A percentile compares a stretch with the other conserved stretches of the same genome.
Evolutionary conservation across 768 basidiomycete species (phyloP).

Genomic region (Kwoniella sp.): DNA sequence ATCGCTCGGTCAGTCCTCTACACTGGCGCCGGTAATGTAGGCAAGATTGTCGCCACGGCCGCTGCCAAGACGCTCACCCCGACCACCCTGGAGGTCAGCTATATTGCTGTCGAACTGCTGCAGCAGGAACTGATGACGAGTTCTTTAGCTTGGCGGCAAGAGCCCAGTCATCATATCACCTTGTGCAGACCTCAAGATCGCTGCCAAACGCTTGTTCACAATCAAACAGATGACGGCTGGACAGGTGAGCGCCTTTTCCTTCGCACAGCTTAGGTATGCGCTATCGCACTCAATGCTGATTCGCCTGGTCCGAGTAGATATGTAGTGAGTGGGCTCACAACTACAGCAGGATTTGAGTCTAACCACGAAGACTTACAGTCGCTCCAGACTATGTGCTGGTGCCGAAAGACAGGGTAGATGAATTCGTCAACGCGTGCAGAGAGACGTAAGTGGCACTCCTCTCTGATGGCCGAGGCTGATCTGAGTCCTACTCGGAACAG

Average conservation of each 20-base stretch:
- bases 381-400: slow-evolving; percentile 47
- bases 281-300: not conserved
- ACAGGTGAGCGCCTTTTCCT: slow-evolving; percentile 29
- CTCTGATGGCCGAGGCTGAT: not conserved
- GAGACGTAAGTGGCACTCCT: slow-evolving; percentile 22
- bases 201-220: slow-evolving; percentile 41
- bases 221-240: slow-evolving; percentile 42
- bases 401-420: slow-evolving; percentile 28
- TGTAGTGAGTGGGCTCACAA: slow-evolving; percentile 5
- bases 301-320: slow-evolving; percentile 1
- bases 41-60: slow-evolving; percentile 43
- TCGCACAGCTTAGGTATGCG: not conserved
- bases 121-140: not conserved
- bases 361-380: slow-evolving; percentile 17
- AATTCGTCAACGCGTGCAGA: slow-evolving; percentile 31
- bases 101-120: too few relatives aligned
- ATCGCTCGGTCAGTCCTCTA: slow-evolving; percentile 37
- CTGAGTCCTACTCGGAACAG: slow-evolving; percentile 3
- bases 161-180: slow-evolving; percentile 46
- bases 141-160: slow-evolving; percentile 47
- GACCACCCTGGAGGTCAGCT: slow-evolving; percentile 46
- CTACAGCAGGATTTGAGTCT: not conserved
- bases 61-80: slow-evolving; percentile 49
- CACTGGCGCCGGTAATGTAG: slow-evolving; percentile 46
- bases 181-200: slow-evolving; percentile 39